Evolutionary conservation across 495 filamentous ascomycete genomes (phyloP), one percentile per base, ranked within the genome.

Genomic region (Extremus antarcticus): DNA sequence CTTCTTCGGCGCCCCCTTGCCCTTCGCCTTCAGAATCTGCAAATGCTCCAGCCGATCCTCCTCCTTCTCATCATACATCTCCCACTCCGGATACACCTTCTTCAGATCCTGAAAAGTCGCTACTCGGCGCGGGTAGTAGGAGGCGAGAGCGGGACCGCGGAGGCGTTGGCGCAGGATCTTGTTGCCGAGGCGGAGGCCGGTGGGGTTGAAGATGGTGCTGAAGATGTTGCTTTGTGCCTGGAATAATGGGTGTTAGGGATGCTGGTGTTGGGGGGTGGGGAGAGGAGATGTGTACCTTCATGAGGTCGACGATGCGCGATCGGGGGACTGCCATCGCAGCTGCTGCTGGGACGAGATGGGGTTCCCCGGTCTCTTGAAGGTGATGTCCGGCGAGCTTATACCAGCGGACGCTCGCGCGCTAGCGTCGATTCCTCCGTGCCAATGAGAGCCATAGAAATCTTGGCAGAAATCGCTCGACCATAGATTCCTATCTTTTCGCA

Each of bases 1-100:
- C 80, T 95, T 96, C 77, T 90, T 94, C 19, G 91, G 90, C 25
- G 87, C 77, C 15, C 86, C 87, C 72, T 97, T 97, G 47, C 90
- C 92, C 68, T 87, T 82, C 16, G 74, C 63, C 73, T 85, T 92
- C 63, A 83, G 70, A 82, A 83, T 79, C 70, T 79, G 77, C 53
- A 96, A 73, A 56, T 83, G 76, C 61, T 91, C 87, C 61, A 88
- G 68, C 61, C 91, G 78, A 56, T 90, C 85, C 47, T 88, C 85
- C 68, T 89, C 86, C 21, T 73, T 71, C 40, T 92, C 84, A 61
- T 94, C 78, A 56, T 80, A 80, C 21, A 83, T 81, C 49, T 81
- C 77, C 39, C 85, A 70, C 16, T 79, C 75, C 22, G 74, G 75
- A 64, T 85, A 86, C 51, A 80, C 71, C 11, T 73, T 77, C 47